Percentiles rank a stretch among this genome's conserved stretches.
These are phyloP conservation scores for Magnolia kwangsiensis DNA, from an alignment of 164 flowering plant species.

Conservation along the genomic window DNA sequence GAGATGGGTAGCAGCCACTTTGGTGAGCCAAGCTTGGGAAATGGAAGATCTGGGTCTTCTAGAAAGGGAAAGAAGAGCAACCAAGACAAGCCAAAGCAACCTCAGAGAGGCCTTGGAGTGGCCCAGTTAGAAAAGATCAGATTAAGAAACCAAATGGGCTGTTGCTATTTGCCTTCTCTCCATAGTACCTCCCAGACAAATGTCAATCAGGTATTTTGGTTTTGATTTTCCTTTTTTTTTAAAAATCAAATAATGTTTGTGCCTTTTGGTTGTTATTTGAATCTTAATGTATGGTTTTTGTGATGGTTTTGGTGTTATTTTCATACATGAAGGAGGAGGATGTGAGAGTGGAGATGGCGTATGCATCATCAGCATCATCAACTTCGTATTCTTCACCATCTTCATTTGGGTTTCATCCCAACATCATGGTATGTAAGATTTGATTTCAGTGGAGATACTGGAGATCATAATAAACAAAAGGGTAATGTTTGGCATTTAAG, in stretches of 20 bases:
- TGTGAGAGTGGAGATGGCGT: slow-evolving; percentile 32
- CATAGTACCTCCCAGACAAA: slow-evolving; percentile 22
- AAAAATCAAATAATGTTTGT: neutral
- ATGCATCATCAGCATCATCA: slow-evolving; percentile 35
- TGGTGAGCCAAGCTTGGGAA: slow-evolving; percentile 57
- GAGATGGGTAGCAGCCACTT: slow-evolving; percentile 55
- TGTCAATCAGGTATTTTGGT: slow-evolving; percentile 33
- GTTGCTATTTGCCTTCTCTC: slow-evolving; percentile 27
- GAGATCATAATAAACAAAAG: no score
- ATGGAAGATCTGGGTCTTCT: slow-evolving; percentile 47
- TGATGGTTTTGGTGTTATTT: neutral
- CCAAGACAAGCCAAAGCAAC: slow-evolving; percentile 83
- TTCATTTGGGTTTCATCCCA: slow-evolving; percentile 39
- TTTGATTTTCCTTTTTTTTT: neutral
- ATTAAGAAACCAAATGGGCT: slow-evolving; percentile 58
- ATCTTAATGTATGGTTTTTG: neutral
- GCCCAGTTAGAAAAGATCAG: slow-evolving; percentile 96
- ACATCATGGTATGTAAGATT: slow-evolving; percentile 38
- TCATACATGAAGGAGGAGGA: slow-evolving; percentile 39
- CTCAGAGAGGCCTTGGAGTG: slow-evolving; percentile 94
- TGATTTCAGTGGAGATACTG: neutral
- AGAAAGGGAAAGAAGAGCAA: slow-evolving; percentile 66
- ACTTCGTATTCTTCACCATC: slow-evolving; percentile 32
- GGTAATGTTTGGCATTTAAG: no score
- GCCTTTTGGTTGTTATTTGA: neutral